Percentiles rank a stretch among this genome's conserved stretches.
Evolutionary conservation across 129 eudicot genomes (phyloP).

Genomic region (Apium graveolens): DNA sequence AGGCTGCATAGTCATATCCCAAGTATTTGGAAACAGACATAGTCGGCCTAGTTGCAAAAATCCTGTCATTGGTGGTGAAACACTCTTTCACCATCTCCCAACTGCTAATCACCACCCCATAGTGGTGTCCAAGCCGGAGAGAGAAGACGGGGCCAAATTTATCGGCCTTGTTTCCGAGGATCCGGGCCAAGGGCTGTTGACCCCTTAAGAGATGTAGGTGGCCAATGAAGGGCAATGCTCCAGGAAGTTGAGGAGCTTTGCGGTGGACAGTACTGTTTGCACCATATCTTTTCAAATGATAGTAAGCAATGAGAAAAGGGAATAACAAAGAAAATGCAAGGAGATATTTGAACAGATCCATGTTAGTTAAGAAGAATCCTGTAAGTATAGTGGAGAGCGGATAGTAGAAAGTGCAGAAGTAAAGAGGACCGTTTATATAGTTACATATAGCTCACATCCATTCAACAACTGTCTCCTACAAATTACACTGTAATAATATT

Average conservation of each 20-base stretch:
- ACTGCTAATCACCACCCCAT: slow-evolving; percentile 46
- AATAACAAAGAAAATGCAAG: slow-evolving; percentile 4
- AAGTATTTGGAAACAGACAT: slow-evolving; percentile 44
- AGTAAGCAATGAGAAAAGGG: slow-evolving; percentile 6
- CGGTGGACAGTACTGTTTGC: background rate
- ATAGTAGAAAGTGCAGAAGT: background rate
- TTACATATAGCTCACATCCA: background rate
- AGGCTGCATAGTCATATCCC: slow-evolving; percentile 34
- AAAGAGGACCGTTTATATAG: background rate
- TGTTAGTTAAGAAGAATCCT: background rate
- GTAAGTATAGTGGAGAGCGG: background rate
- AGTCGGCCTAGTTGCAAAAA: slow-evolving; percentile 42
- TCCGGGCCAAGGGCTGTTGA: slow-evolving; percentile 39
- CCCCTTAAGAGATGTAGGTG: slow-evolving; percentile 45
- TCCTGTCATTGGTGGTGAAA: slow-evolving; percentile 46
- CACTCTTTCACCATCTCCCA: slow-evolving; percentile 45
- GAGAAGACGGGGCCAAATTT: slow-evolving; percentile 43
- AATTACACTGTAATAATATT: background rate
- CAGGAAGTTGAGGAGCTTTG: slow-evolving; percentile 45
- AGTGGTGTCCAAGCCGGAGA: slow-evolving; percentile 42
- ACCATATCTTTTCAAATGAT: background rate
- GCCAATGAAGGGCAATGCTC: slow-evolving; percentile 54
- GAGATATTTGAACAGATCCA: background rate
- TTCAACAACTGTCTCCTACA: background rate
- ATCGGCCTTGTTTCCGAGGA: slow-evolving; percentile 41